Conservation (phyloP, 768 basidiomycete species). For the Lyophyllum decastes region DNA sequence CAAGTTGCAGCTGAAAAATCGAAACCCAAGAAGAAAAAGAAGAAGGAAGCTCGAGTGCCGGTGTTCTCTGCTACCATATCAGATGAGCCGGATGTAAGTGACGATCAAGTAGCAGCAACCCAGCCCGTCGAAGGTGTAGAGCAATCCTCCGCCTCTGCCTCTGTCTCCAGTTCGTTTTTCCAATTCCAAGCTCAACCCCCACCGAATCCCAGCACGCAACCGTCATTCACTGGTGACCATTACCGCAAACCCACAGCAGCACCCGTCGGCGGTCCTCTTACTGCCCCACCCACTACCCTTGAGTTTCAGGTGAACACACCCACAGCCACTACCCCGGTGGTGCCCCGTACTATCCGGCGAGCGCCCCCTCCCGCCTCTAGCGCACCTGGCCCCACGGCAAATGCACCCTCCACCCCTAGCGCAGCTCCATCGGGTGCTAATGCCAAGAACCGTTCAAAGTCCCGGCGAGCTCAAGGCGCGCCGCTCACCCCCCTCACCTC, state of each 20-base stretch:
- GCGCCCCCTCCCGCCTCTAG: slow-evolving; percentile 1
- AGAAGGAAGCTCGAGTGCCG: slow-evolving; percentile 18
- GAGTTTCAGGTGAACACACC: slow-evolving; percentile 18
- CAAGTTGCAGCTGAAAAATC: slow-evolving; percentile 20
- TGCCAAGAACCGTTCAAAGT: not conserved
- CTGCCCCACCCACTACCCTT: slow-evolving; percentile 20
- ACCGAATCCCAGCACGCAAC: slow-evolving; percentile 10
- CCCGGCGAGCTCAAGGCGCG: slow-evolving; percentile 22
- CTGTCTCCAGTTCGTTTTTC: slow-evolving; percentile 17
- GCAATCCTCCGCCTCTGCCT: not conserved
- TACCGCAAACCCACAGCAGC: slow-evolving; percentile 22
- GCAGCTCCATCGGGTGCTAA: not conserved
- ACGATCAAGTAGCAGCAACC: slow-evolving; percentile 9
- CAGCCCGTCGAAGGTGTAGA: slow-evolving; percentile 10
- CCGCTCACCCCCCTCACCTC: slow-evolving; percentile 39
- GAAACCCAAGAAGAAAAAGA: slow-evolving; percentile 25
- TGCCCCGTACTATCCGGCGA: slow-evolving; percentile 1
- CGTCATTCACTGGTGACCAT: slow-evolving; percentile 20
- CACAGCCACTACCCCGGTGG: not conserved
- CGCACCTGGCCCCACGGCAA: not conserved
- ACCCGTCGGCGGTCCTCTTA: slow-evolving; percentile 17
- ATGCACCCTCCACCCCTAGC: slow-evolving; percentile 11
- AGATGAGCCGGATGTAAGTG: slow-evolving; percentile 10
- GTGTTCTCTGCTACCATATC: slow-evolving; percentile 8
- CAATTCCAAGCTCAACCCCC: slow-evolving; percentile 20